phyloP scores from a whole-genome alignment of 768 basidiomycete species.

The Nidularia sp. region DNA sequence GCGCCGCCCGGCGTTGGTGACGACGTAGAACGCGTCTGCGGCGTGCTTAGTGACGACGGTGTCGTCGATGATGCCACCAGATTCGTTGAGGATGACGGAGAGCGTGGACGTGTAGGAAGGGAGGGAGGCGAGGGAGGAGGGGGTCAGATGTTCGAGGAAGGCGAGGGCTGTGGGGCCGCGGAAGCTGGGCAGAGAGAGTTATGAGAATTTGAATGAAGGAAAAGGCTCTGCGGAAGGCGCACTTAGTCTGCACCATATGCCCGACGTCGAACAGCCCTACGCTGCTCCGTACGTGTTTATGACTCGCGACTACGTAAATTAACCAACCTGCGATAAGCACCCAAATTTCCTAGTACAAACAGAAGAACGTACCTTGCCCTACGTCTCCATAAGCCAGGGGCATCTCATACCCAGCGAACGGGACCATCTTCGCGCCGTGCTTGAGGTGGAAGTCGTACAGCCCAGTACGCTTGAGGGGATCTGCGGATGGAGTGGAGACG shows the following conservation, averaged over 20 bases:
- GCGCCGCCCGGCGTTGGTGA: conserved; percentile 91
- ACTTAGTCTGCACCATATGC: conserved; percentile 97
- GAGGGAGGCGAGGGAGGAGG: conserved; percentile 72
- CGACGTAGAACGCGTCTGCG: conserved; percentile 81
- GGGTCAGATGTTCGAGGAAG: conserved; percentile 89
- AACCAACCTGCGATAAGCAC: background rate
- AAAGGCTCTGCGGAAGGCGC: conserved; percentile 10
- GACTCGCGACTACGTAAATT: conserved; percentile 66
- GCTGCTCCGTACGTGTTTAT: conserved; percentile 78
- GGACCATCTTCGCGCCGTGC: conserved; percentile 89
- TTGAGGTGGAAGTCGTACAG: conserved; percentile 87
- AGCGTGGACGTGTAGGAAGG: conserved; percentile 76
- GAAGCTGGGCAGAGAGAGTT: conserved; percentile 46
- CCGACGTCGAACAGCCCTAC: conserved; percentile 95
- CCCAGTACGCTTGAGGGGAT: conserved; percentile 45
- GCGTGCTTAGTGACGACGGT: conserved; percentile 87
- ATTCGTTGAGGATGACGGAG: conserved; percentile 82
- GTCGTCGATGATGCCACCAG: conserved; percentile 96
- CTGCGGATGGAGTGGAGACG: too few species aligned
- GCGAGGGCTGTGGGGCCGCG: conserved; percentile 70
- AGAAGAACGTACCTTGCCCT: conserved; percentile 59
- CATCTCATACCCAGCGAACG: conserved; percentile 95
- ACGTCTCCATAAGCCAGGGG: conserved; percentile 81
- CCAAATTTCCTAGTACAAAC: background rate
- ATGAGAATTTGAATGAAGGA: background rate